Evolutionary conservation across 202 grass and related monocot genomes (phyloP).

Genomic region (Schoenoplectus tabernaemontani): DNA sequence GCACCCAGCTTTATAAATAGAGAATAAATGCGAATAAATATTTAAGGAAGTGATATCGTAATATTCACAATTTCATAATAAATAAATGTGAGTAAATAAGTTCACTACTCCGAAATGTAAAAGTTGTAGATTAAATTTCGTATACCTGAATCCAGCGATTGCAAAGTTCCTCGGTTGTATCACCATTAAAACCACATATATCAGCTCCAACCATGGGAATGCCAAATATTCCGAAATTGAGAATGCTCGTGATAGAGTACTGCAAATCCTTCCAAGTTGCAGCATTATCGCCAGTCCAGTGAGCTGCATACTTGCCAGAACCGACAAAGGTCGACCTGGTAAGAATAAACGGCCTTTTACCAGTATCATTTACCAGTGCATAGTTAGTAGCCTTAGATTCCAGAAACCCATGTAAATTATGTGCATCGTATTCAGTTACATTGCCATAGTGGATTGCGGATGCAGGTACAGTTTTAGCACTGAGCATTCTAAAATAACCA

Average conservation of each 20-base stretch:
- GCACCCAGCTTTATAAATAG: conserved; percentile 50
- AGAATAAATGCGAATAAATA: neutral
- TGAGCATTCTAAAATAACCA: conserved; percentile 44
- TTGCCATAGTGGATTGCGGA: conserved; percentile 58
- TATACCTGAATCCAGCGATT: conserved; percentile 72
- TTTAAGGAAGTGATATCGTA: neutral
- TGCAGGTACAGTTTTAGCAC: conserved; percentile 44
- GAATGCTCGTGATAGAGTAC: conserved; percentile 58
- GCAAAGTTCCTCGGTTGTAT: conserved; percentile 83
- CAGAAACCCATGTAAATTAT: conserved; percentile 68
- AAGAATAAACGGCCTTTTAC: conserved; percentile 67
- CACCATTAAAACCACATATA: conserved; percentile 63
- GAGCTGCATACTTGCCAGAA: conserved; percentile 58
- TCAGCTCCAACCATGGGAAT: conserved; percentile 80
- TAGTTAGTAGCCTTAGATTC: conserved; percentile 44
- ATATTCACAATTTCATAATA: neutral
- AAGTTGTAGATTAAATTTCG: neutral
- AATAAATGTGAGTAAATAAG: neutral
- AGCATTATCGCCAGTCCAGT: conserved; percentile 65
- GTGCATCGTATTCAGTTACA: conserved; percentile 56
- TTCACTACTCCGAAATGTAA: neutral
- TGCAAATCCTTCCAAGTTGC: conserved; percentile 53
- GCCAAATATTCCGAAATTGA: conserved; percentile 67
- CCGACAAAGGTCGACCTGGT: conserved; percentile 84
- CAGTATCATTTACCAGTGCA: conserved; percentile 41